Conservation (phyloP, 768 basidiomycete species). For the Pleurotus sapidus region DNA sequence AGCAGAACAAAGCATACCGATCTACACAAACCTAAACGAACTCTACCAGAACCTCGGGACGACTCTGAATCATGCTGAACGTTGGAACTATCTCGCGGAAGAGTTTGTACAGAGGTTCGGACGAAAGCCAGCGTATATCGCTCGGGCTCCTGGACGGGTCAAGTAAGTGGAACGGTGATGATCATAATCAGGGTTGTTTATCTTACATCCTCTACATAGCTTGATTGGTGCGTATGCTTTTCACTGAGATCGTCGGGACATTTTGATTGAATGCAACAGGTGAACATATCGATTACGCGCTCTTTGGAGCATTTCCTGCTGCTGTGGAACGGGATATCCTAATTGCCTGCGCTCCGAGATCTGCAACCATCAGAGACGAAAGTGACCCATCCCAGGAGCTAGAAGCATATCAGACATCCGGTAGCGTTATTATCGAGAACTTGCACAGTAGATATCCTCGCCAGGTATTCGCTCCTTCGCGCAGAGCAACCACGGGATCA, state of each 20-base stretch:
- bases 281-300: slow-evolving; percentile 82
- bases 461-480: slow-evolving; percentile 55
- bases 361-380: slow-evolving; percentile 10
- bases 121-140: slow-evolving; percentile 64
- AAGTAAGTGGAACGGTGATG: slow-evolving; percentile 46
- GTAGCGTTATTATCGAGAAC: slow-evolving; percentile 63
- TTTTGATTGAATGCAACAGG: slow-evolving; percentile 33
- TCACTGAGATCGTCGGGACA: too few relatives aligned
- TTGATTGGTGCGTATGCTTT: slow-evolving; percentile 36
- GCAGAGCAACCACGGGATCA: slow-evolving; percentile 13
- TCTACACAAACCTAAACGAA: slow-evolving; percentile 55
- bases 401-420: slow-evolving; percentile 33
- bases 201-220: slow-evolving; percentile 18
- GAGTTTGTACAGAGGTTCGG: slow-evolving; percentile 67
- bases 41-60: slow-evolving; percentile 53
- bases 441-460: slow-evolving; percentile 55
- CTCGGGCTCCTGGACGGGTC: slow-evolving; percentile 77
- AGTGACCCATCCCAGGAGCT: slow-evolving; percentile 11
- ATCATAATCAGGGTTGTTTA: background rate
- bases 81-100: slow-evolving; percentile 60
- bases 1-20: slow-evolving; percentile 55
- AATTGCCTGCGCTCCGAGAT: slow-evolving; percentile 65
- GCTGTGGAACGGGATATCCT: slow-evolving; percentile 84
- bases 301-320: slow-evolving; percentile 84
- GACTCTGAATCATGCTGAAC: slow-evolving; percentile 51